A percentile compares a stretch with the other conserved stretches of the same genome.
These are phyloP conservation scores for Suhomyces canberraensis DNA, from an alignment of 805 yeast species.

Conservation along the genomic window DNA sequence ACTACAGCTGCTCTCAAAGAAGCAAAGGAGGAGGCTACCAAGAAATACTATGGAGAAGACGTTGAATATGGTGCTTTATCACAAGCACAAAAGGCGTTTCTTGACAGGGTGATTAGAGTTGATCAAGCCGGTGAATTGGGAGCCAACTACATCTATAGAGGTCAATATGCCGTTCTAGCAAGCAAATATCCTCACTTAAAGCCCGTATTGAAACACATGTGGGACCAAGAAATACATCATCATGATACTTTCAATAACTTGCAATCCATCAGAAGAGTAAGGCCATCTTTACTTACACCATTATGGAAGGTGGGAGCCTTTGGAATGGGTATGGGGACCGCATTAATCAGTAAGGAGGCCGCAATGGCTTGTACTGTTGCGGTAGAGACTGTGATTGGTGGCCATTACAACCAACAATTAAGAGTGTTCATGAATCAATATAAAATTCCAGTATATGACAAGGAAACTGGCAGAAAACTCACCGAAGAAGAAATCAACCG, in stretches of 20 bases:
- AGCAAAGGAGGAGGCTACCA: conserved; percentile 7
- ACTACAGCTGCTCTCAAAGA: background rate
- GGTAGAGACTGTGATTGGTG: conserved; percentile 96
- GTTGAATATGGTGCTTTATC: conserved; percentile 37
- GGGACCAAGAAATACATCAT: conserved; percentile 96
- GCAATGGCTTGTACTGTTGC: conserved; percentile 99
- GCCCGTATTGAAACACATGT: conserved; percentile 87
- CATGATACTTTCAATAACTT: conserved; percentile 78
- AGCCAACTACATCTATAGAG: conserved; percentile 88
- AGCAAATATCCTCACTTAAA: conserved; percentile 69
- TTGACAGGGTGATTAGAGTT: conserved; percentile 77
- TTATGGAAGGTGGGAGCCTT: conserved; percentile 91
- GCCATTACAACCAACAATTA: conserved; percentile 88
- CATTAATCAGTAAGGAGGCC: conserved; percentile 84
- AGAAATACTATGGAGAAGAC: conserved; percentile 21
- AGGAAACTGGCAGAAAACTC: conserved; percentile 29
- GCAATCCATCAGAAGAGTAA: conserved; percentile 72
- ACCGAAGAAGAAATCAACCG: conserved; percentile 19
- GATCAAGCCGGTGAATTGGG: conserved; percentile 99
- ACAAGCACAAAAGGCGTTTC: conserved; percentile 62
- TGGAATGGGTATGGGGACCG: conserved; percentile 83
- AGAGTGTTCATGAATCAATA: conserved; percentile 70
- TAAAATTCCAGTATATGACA: conserved; percentile 41
- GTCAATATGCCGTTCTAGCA: conserved; percentile 78
- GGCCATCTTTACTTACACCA: conserved; percentile 92